Base-by-base conservation (phyloP, 768 basidiomycete species). In the Psilocybe azurescens region DNA sequence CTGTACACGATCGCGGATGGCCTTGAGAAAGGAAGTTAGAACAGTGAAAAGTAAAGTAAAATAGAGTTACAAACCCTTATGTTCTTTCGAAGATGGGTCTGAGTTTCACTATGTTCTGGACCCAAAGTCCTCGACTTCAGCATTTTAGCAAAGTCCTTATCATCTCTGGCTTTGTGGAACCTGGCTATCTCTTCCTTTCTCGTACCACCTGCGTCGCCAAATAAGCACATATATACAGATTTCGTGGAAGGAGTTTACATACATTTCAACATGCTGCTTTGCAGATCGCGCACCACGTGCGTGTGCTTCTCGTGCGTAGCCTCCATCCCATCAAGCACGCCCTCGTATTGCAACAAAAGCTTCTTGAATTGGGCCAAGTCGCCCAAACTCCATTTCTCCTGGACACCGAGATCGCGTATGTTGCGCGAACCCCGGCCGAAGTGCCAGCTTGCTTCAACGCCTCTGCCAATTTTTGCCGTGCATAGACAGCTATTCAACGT, bases 71-170 rank as follows among this genome's bases (percentile, higher is more conserved):
- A 47, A 66, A 94, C 95, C 71, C 89, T 79, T 39, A 93, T 86
- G 63, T 82, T 80, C 65, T 88, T 85, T 33, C 94, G 83, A 29
- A 98, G 77, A 58, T 89, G 86, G 1, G 81, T 85, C 71, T 96
- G 95, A 1, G 86, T 89, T 70, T 96, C 94, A 13, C 88, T 80
- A 69, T 95, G 90, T 69, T 98, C 94, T 0, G 97, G 94, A 11
- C 90, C 90, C n/a, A 95, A 75, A n/a, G 89, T 88, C 51, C 91
- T 82, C 2, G 86, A 79, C 69, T 86, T 88, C 56, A 93, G 75
- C 80, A 90, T 85, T 68, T 87, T 89, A 9, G 87, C 84, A 72
- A 96, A 93, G 58, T 90, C 90, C 3, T 86, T 83, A 70, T 98
- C 95, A 32, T 81, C 82, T 62, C 87, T 86, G 1, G 94, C 95